A percentile compares a stretch with the other conserved stretches of the same genome.
Conservation (phyloP, 257 asterid species). For the Primulina eburnea region DNA sequence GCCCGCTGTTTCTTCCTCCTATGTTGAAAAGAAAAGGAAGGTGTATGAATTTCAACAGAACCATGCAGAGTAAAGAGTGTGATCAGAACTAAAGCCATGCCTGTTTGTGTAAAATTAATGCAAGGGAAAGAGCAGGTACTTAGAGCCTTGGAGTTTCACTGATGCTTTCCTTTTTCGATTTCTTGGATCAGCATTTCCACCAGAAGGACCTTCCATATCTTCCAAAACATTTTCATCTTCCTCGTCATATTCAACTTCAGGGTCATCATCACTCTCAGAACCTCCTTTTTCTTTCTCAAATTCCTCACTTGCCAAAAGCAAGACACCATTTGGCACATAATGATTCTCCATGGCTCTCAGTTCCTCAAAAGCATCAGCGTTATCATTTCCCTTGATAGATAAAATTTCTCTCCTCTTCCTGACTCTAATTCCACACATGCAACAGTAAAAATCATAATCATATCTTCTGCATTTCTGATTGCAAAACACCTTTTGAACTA, state of each 20-base stretch:
- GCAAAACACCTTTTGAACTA: slow-evolving; percentile 20
- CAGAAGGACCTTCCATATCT: slow-evolving; percentile 32
- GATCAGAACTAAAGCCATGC: slow-evolving; percentile 15
- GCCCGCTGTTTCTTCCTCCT: slow-evolving; percentile 66
- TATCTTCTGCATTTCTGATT: neutral
- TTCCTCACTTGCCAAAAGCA: slow-evolving; percentile 74
- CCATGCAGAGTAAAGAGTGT: slow-evolving; percentile 15
- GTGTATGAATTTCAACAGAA: neutral
- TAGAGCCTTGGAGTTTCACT: slow-evolving; percentile 49
- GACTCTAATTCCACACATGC: slow-evolving; percentile 44
- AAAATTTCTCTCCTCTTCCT: slow-evolving; percentile 45
- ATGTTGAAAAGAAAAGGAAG: slow-evolving; percentile 17
- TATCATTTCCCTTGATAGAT: slow-evolving; percentile 46
- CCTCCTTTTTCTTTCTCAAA: slow-evolving; percentile 71
- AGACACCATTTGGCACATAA: slow-evolving; percentile 35
- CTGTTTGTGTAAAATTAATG: neutral
- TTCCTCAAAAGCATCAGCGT: slow-evolving; percentile 31
- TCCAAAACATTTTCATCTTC: slow-evolving; percentile 34
- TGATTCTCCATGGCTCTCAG: slow-evolving; percentile 46
- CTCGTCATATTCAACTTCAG: slow-evolving; percentile 35
- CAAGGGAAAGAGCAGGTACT: slow-evolving; percentile 33
- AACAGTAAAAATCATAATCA: slow-evolving; percentile 11
- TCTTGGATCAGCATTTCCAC: slow-evolving; percentile 35
- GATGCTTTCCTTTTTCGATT: slow-evolving; percentile 65
- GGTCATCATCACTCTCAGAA: slow-evolving; percentile 49